phyloP scores from a whole-genome alignment of 352 stramenopile genomes.

The Globisporangium carolinianum region DNA sequence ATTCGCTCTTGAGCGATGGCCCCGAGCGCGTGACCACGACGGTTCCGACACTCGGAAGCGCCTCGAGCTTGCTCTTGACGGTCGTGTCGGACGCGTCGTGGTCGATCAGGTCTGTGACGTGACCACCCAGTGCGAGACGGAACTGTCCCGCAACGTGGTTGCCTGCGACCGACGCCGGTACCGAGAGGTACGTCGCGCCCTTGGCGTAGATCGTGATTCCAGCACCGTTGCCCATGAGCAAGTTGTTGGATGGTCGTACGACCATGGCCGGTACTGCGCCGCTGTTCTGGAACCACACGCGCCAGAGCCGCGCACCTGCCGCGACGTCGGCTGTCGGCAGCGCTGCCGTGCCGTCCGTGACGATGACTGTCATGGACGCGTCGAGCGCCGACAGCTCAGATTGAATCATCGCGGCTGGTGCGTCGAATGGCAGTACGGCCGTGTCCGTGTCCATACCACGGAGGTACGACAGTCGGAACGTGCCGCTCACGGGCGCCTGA shows the following conservation, averaged over 20 bases:
- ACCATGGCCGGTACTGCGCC: slow-evolving; percentile 87
- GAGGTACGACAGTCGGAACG: slow-evolving; percentile 87
- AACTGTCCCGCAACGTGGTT: slow-evolving; percentile 90
- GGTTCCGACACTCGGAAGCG: slow-evolving; percentile 90
- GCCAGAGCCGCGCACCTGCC: slow-evolving; percentile 68
- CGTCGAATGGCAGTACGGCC: slow-evolving; percentile 52
- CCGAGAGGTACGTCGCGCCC: slow-evolving; percentile 23
- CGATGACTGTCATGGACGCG: slow-evolving; percentile 59
- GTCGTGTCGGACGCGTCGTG: slow-evolving; percentile 91
- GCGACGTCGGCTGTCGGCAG: slow-evolving; percentile 29
- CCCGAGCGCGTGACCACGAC: slow-evolving; percentile 81
- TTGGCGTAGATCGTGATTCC: slow-evolving; percentile 77
- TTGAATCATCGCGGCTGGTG: slow-evolving; percentile 38
- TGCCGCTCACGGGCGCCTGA: slow-evolving; percentile 84
- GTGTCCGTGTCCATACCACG: slow-evolving; percentile 75
- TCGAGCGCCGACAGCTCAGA: slow-evolving; percentile 75
- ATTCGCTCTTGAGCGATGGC: slow-evolving; percentile 86
- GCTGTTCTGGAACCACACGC: slow-evolving; percentile 88
- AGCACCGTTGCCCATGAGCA: slow-evolving; percentile 85
- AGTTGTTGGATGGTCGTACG: slow-evolving; percentile 64
- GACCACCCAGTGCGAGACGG: slow-evolving; percentile 78
- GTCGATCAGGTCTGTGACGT: slow-evolving; percentile 84
- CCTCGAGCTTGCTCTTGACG: slow-evolving; percentile 87
- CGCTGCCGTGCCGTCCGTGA: slow-evolving; percentile 51
- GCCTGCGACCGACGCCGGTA: slow-evolving; percentile 58